Base-by-base conservation (phyloP, 257 asterid species). In the Henckelia pumila region DNA sequence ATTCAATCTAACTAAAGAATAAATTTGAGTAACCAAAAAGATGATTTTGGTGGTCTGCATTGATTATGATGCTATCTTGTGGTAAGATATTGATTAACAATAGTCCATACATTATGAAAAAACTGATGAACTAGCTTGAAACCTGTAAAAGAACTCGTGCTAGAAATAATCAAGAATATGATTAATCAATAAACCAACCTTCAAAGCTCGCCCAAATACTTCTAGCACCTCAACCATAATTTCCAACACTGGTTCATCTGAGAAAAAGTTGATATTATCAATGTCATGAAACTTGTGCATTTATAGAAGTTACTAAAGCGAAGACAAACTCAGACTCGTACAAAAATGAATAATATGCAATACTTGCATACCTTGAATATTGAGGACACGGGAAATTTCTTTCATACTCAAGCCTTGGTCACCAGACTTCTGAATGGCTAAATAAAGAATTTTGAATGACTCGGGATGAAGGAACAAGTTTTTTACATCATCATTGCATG, bases 321-420 rank as follows among this genome's bases (percentile, higher is more conserved):
- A 23, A 52, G 26, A 44, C 61, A 70, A 69, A 65, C 49, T 10
- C 26, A 13, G 52, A 24, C n/a, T 59, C 1, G 13, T 68, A 56
- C 26, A 50, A 64, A 71, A 73, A 61, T 35, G 4, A 68, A 49
- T 29, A 66, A 68, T 73, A 55, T 77, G 64, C 37, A 71, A 64
- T 56, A 71, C 53, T 10, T 56, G 59, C 81, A 66, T 72, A 93
- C 98, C 96, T 50, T 82, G 75, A 20, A 74, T 68, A 64, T 80
- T 80, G 71, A 83, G 75, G 75, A 76, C 73, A 77, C 76, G 73
- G 65, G 84, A 71, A 77, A 86, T 82, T 70, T 88, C 95, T 77
- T 81, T 74, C 85, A 86, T 79, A 85, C 86, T 84, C 84, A 93
- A 79, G 61, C 99, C 99, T 70, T 84, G 95, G 80, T 93, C 99